phyloP scores from a whole-genome alignment of 129 eudicot genomes.

The Ambrosia artemisiifolia region DNA sequence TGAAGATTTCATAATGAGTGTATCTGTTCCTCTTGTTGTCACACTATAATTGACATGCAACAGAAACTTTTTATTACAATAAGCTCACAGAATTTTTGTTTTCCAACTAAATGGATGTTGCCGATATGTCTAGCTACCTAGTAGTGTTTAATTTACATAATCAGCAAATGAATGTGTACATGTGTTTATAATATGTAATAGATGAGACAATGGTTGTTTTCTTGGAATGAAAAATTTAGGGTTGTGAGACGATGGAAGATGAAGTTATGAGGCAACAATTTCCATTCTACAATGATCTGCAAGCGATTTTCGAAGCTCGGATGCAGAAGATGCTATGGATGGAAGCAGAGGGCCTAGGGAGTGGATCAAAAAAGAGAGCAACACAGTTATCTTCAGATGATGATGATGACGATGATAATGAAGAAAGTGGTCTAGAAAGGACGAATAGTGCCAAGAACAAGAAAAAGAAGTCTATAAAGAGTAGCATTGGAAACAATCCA shows the following conservation, averaged over 20 bases:
- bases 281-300: slow-evolving; percentile 75
- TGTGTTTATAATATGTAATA: background rate
- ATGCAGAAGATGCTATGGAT: slow-evolving; percentile 84
- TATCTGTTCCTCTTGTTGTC: too few species aligned
- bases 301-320: slow-evolving; percentile 63
- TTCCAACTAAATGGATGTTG: too few species aligned
- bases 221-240: slow-evolving; percentile 33
- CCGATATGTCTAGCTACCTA: too few species aligned
- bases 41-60: too few species aligned
- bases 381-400: slow-evolving; percentile 66
- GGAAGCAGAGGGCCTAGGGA: slow-evolving; percentile 53
- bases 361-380: slow-evolving; percentile 45
- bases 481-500: slow-evolving; percentile 1
- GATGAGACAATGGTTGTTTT: background rate
- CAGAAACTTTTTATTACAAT: too few species aligned
- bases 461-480: slow-evolving; percentile 27
- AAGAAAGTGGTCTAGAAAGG: slow-evolving; percentile 38
- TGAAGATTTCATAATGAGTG: too few species aligned
- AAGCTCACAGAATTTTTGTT: too few species aligned
- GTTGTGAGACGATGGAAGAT: slow-evolving; percentile 81
- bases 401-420: slow-evolving; percentile 47
- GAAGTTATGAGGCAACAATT: slow-evolving; percentile 75
- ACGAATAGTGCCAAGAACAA: slow-evolving; percentile 36
- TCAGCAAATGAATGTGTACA: background rate
- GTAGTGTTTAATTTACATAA: too few species aligned